These are phyloP conservation scores for Amesomyces nigricolor DNA, from an alignment of 2,329 filamentous ascomycete species.

Conservation along the genomic window DNA sequence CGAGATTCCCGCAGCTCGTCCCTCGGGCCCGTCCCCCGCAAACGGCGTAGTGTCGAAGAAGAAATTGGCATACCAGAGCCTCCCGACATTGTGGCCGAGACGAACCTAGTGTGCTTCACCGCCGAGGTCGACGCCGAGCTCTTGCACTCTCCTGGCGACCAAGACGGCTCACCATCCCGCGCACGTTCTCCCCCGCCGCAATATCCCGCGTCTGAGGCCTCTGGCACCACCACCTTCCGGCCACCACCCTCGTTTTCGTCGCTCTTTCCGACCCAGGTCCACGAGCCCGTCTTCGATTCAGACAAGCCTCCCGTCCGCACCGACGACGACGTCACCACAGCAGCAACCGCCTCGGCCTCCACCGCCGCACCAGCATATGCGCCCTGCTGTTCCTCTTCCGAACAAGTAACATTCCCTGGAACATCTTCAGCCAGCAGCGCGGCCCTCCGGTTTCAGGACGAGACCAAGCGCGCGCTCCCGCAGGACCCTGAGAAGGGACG, in stretches of 20 bases:
- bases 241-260: slow-evolving; percentile 56
- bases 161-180: slow-evolving; percentile 16
- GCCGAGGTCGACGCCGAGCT: slow-evolving; percentile 28
- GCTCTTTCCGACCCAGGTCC: slow-evolving; percentile 42
- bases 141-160: slow-evolving; percentile 2
- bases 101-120: slow-evolving; percentile 26
- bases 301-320: slow-evolving; percentile 35
- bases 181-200: slow-evolving; percentile 49
- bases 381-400: slow-evolving; percentile 32
- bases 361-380: slow-evolving; percentile 50
- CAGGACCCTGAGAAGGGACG: slow-evolving; percentile 62
- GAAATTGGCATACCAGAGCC: slow-evolving; percentile 26
- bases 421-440: slow-evolving; percentile 23
- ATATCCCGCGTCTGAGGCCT: slow-evolving; percentile 53
- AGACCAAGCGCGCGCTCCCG: slow-evolving; percentile 82
- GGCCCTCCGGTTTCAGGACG: slow-evolving; percentile 43
- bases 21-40: slow-evolving; percentile 31
- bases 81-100: slow-evolving; percentile 26
- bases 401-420: slow-evolving; percentile 17
- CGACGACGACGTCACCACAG: slow-evolving; percentile 33
- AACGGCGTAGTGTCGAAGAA: slow-evolving; percentile 31
- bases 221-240: slow-evolving; percentile 40
- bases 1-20: slow-evolving; percentile 40
- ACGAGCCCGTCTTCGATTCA: slow-evolving; percentile 32
- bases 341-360: slow-evolving; percentile 23